phyloP scores from a whole-genome alignment of 192 early-diverging fungal genomes.

The Coemansia aciculifera region DNA sequence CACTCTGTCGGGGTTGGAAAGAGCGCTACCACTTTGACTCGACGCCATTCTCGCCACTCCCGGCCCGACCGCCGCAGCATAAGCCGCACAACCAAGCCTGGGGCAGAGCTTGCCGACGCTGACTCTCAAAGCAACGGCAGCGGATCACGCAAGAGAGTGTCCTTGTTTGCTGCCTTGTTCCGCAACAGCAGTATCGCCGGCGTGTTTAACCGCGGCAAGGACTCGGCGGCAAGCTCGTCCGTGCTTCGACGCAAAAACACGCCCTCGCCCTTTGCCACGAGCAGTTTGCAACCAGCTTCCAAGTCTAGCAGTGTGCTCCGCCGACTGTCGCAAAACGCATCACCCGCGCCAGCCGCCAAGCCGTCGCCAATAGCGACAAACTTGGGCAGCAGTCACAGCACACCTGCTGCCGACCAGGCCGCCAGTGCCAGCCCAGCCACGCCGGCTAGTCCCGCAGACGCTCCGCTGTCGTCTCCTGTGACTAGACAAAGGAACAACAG shows the following conservation, averaged over 20 bases:
- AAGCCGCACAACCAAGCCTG: slow-evolving; percentile 24
- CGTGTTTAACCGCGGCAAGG: slow-evolving; percentile 27
- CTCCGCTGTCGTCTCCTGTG: slow-evolving; percentile 32
- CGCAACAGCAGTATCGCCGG: slow-evolving; percentile 30
- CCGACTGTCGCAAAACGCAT: slow-evolving; percentile 21
- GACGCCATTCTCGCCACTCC: slow-evolving; percentile 48
- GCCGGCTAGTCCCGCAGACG: slow-evolving; percentile 13
- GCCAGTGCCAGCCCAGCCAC: background rate
- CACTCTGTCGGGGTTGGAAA: slow-evolving; percentile 22
- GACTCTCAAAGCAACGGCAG: slow-evolving; percentile 32
- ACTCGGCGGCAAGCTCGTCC: slow-evolving; percentile 13
- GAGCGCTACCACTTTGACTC: slow-evolving; percentile 22
- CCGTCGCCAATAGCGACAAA: slow-evolving; percentile 6
- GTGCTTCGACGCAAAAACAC: slow-evolving; percentile 43
- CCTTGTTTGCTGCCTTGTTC: slow-evolving; percentile 72
- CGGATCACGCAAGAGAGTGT: slow-evolving; percentile 66
- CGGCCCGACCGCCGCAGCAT: slow-evolving; percentile 55
- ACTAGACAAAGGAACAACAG: slow-evolving; percentile 48
- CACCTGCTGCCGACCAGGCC: background rate
- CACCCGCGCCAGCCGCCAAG: slow-evolving; percentile 9
- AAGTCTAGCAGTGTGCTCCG: slow-evolving; percentile 34
- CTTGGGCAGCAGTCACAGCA: slow-evolving; percentile 11
- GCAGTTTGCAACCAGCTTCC: slow-evolving; percentile 20
- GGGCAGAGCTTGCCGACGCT: slow-evolving; percentile 18
- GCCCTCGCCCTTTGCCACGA: slow-evolving; percentile 38